A percentile compares a stretch with the other conserved stretches of the same genome.
These are phyloP conservation scores for Scedosporium aurantiacum DNA, from an alignment of 2,329 filamentous ascomycete species.

Conservation along the genomic window DNA sequence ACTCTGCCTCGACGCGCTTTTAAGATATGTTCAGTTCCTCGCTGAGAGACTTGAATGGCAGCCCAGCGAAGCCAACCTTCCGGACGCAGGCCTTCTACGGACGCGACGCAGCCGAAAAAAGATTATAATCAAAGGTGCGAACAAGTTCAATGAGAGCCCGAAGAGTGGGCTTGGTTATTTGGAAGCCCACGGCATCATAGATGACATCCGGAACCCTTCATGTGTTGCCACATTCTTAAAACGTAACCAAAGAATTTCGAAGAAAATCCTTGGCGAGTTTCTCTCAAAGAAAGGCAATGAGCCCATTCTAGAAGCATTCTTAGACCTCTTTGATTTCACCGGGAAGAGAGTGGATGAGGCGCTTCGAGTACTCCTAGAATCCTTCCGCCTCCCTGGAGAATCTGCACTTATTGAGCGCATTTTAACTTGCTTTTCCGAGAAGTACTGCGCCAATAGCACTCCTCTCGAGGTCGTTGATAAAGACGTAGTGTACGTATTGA, in stretches of 20 bases:
- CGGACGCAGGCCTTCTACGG: slow-evolving; percentile 52
- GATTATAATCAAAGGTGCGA: slow-evolving; percentile 75
- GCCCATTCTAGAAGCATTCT: slow-evolving; percentile 69
- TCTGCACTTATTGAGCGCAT: slow-evolving; percentile 88
- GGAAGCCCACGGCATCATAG: slow-evolving; percentile 74
- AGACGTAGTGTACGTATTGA: slow-evolving; percentile 81
- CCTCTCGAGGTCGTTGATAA: slow-evolving; percentile 70
- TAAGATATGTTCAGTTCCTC: slow-evolving; percentile 86
- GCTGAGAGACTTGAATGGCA: slow-evolving; percentile 72
- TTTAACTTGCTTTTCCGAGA: slow-evolving; percentile 74
- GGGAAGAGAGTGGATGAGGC: slow-evolving; percentile 86
- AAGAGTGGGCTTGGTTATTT: slow-evolving; percentile 82
- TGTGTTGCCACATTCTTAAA: slow-evolving; percentile 79
- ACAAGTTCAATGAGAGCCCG: slow-evolving; percentile 91
- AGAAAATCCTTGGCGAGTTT: slow-evolving; percentile 83
- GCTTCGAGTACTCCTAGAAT: slow-evolving; percentile 72
- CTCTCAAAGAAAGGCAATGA: slow-evolving; percentile 87
- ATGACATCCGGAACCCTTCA: slow-evolving; percentile 60
- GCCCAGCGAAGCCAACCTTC: slow-evolving; percentile 41
- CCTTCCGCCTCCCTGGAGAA: slow-evolving; percentile 89
- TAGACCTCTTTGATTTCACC: slow-evolving; percentile 78
- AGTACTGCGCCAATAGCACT: slow-evolving; percentile 61
- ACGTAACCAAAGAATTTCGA: slow-evolving; percentile 78
- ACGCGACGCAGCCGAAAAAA: slow-evolving; percentile 72
- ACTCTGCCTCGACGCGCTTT: slow-evolving; percentile 79